These are phyloP conservation scores for Serendipita indica DNA, from an alignment of 768 basidiomycete species.

Conservation along the genomic window DNA sequence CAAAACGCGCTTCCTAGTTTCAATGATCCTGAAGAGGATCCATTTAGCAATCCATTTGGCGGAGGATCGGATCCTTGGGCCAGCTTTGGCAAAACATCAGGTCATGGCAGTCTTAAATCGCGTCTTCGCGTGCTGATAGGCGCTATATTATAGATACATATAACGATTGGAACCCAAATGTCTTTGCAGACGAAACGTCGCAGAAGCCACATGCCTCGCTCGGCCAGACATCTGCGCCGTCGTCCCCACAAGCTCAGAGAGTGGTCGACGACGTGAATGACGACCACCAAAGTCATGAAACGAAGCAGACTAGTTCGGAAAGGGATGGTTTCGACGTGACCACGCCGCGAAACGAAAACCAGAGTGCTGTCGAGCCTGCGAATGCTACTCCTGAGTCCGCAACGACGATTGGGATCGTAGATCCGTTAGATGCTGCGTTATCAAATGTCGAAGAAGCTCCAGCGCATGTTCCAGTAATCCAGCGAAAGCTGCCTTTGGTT, in stretches of 20 bases:
- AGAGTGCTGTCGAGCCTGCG: neutral
- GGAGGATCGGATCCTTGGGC: constrained; percentile 2
- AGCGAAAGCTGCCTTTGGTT: neutral
- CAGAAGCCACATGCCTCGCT: too few relatives aligned
- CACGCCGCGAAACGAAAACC: neutral
- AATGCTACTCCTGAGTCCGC: too few relatives aligned
- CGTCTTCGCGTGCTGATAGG: neutral
- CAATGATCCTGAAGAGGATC: neutral
- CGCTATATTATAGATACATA: neutral
- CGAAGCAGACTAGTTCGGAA: too few relatives aligned
- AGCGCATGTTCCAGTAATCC: neutral
- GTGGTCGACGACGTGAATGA: too few relatives aligned
- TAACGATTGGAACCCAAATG: constrained; percentile 5
- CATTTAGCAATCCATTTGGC: neutral
- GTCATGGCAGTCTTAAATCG: neutral
- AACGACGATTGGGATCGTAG: neutral
- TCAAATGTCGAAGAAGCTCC: neutral
- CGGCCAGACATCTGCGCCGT: too few relatives aligned
- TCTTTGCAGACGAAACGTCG: neutral
- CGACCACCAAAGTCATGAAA: too few relatives aligned
- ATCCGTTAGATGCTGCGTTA: neutral
- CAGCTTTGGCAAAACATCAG: neutral
- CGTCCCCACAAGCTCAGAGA: too few relatives aligned
- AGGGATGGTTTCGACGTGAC: too few relatives aligned
- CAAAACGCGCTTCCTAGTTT: constrained; percentile 4